These are phyloP conservation scores for Pneumocystis murina DNA, from an alignment of 1,139 yeast genomes.

Conservation along the genomic window DNA sequence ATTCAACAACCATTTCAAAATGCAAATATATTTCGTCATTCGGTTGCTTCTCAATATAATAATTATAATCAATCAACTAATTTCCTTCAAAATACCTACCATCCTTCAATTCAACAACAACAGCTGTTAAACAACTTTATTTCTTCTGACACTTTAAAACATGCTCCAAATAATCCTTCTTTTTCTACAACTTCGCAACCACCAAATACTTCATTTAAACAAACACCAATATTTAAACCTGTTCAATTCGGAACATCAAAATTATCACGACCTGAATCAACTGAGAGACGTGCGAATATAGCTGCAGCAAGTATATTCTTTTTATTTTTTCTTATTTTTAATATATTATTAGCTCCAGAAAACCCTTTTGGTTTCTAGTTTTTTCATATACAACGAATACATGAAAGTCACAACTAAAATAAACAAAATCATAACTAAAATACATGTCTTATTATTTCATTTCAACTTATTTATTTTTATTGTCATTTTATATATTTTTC, in stretches of 20 bases:
- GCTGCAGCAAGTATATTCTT: not conserved
- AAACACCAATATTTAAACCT: not conserved
- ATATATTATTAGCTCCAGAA: not conserved
- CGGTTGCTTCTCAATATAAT: not conserved
- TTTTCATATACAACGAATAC: not conserved
- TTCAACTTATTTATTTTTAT: not conserved
- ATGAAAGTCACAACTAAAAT: not conserved
- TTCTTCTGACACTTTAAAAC: not conserved
- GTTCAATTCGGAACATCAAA: not conserved
- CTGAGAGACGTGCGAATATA: not conserved
- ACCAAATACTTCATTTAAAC: not conserved
- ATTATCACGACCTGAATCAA: not conserved
- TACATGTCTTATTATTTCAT: not conserved
- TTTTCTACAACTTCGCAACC: not conserved
- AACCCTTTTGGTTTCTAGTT: not conserved
- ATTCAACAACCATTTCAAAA: not conserved
- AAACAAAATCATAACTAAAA: not conserved
- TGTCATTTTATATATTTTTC: not conserved
- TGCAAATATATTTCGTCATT: not conserved
- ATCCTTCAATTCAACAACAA: not conserved
- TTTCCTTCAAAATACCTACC: not conserved
- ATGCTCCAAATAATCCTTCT: not conserved
- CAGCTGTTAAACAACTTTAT: not conserved
- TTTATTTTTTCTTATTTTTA: not conserved
- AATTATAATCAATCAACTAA: not conserved